Conservation (phyloP, 2,329 filamentous ascomycete species). For the Talaromyces sp. region DNA sequence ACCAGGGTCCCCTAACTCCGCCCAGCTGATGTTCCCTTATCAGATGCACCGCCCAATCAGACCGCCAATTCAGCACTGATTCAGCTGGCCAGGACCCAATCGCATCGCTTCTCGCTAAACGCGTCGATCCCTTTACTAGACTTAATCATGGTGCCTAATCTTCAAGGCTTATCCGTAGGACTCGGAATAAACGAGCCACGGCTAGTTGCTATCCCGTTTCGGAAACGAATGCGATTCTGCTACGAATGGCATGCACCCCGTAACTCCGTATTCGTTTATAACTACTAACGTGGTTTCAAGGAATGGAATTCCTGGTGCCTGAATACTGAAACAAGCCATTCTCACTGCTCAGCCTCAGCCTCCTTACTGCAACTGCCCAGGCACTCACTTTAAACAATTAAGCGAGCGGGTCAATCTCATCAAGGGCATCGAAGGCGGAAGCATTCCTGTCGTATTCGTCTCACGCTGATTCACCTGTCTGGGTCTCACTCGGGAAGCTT, state of each 20-base stretch:
- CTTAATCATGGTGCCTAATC: conserved; percentile 4
- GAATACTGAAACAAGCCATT: neutral
- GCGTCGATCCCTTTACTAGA: neutral
- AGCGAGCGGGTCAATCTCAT: too few relatives aligned
- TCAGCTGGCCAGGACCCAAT: neutral
- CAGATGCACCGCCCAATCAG: neutral
- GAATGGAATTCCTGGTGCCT: conserved; percentile 9
- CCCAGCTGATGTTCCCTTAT: neutral
- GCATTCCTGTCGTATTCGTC: neutral
- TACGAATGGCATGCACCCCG: neutral
- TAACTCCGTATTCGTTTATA: neutral
- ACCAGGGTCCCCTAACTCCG: neutral
- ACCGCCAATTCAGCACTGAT: neutral
- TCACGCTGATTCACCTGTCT: neutral
- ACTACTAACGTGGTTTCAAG: neutral
- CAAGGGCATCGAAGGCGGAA: too few relatives aligned
- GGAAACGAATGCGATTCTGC: conserved; percentile 2
- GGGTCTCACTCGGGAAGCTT: neutral
- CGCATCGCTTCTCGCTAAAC: neutral
- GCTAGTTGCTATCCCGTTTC: neutral
- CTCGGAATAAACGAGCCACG: neutral
- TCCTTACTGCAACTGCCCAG: too few relatives aligned
- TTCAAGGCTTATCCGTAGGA: neutral
- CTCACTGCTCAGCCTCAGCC: conserved; percentile 12
- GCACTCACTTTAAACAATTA: too few relatives aligned